Evolutionary conservation across 345 rosid species (phyloP).

Genomic region (Bruguiera gymnorhiza): DNA sequence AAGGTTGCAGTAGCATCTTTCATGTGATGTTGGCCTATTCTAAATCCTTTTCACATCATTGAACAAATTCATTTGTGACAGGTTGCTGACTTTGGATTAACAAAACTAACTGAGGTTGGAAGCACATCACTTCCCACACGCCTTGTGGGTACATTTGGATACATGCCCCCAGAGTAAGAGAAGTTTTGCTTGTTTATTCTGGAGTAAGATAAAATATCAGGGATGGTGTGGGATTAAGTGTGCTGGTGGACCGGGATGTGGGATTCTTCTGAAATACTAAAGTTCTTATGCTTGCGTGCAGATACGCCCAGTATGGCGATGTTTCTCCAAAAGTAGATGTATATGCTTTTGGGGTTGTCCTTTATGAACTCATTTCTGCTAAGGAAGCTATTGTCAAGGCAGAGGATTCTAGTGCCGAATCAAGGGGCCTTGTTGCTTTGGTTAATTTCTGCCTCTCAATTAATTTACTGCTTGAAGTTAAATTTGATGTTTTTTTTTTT

Average conservation of each 20-base stretch:
- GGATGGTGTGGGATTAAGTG: too few relatives aligned
- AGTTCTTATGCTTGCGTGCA: slow-evolving; percentile 17
- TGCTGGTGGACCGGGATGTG: too few relatives aligned
- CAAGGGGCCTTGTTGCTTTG: slow-evolving; percentile 87
- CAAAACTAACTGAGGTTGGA: slow-evolving; percentile 88
- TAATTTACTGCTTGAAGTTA: background rate
- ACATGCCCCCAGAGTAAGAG: slow-evolving; percentile 97
- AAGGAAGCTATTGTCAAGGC: slow-evolving; percentile 81
- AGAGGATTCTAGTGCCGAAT: slow-evolving; percentile 49
- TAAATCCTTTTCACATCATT: slow-evolving; percentile 6
- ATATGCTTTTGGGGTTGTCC: slow-evolving; percentile 93
- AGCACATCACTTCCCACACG: slow-evolving; percentile 58
- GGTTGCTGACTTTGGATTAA: slow-evolving; percentile 97
- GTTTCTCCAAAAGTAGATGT: slow-evolving; percentile 94
- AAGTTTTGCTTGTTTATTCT: background rate
- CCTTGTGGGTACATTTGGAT: slow-evolving; percentile 97
- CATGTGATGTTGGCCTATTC: slow-evolving; percentile 5
- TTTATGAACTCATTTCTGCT: slow-evolving; percentile 88
- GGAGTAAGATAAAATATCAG: background rate
- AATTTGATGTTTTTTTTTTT: background rate
- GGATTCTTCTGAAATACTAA: too few relatives aligned
- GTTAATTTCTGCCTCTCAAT: slow-evolving; percentile 36
- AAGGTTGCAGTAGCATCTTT: slow-evolving; percentile 48
- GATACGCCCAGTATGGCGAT: slow-evolving; percentile 82
- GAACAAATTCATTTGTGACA: slow-evolving; percentile 31